Evolutionary conservation across 108 stramenopile species (phyloP).

Genomic region (Aurantiochytrium sp.): DNA sequence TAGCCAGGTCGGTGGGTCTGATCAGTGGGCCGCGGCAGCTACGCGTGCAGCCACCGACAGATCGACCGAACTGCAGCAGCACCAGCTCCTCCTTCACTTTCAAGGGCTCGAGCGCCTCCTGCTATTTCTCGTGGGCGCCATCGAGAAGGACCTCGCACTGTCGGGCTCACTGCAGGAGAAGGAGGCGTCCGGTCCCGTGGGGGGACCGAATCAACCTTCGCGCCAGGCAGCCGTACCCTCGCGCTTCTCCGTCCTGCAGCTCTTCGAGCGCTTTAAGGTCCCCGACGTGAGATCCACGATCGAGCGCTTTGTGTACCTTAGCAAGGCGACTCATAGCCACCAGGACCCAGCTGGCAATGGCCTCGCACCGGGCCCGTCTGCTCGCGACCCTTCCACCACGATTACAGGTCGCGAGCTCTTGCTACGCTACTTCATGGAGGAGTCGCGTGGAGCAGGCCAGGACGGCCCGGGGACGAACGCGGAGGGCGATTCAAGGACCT

Average conservation of each 20-base stretch:
- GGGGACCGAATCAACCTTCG: neutral
- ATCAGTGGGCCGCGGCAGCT: neutral
- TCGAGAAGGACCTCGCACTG: neutral
- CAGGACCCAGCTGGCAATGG: no score
- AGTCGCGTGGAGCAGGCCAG: neutral
- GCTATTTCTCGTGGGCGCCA: neutral
- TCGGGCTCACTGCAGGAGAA: neutral
- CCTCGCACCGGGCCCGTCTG: no score
- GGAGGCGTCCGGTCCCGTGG: no score
- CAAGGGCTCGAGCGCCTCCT: neutral
- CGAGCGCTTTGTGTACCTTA: neutral
- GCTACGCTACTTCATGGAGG: conserved; percentile 7
- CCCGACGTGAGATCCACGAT: neutral
- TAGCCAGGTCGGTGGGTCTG: neutral
- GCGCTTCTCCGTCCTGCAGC: neutral
- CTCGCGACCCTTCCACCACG: no score
- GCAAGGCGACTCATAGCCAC: no score
- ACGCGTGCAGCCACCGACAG: neutral
- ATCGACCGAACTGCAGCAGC: neutral
- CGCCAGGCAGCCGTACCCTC: neutral
- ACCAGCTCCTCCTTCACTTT: neutral
- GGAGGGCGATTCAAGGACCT: no score
- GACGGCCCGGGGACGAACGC: no score
- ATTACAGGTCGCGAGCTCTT: no score
- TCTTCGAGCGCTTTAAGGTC: neutral